A percentile compares a stretch with the other conserved stretches of the same genome.
phyloP scores from a whole-genome alignment of 345 rosid species.

The Dovyalis caffra region DNA sequence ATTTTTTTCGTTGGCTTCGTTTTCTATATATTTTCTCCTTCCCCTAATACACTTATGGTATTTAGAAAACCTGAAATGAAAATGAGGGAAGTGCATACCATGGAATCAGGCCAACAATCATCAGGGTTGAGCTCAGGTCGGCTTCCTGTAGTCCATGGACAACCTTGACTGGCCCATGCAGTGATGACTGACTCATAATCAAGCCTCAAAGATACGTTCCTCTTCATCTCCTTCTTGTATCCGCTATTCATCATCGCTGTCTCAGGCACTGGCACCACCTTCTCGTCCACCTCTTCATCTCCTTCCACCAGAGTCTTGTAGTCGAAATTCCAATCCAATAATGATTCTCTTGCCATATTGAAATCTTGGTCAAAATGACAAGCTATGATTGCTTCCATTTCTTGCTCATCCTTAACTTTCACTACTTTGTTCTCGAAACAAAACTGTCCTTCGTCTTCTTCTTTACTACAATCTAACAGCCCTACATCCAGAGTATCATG shows the following conservation, averaged over 20 bases:
- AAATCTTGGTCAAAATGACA: constrained; percentile 7
- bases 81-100: constrained; percentile 27
- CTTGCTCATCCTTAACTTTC: constrained; percentile 39
- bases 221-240: constrained; percentile 24
- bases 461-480: constrained; percentile 18
- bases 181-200: constrained; percentile 47
- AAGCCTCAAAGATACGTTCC: constrained; percentile 35
- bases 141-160: constrained; percentile 52
- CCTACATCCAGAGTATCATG: constrained; percentile 20
- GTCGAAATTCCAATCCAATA: constrained; percentile 26
- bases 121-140: constrained; percentile 35
- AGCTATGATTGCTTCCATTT: constrained; percentile 7
- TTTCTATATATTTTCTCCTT: neutral
- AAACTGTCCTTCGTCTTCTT: constrained; percentile 9
- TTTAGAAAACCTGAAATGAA: neutral
- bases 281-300: constrained; percentile 12
- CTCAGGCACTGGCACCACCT: neutral
- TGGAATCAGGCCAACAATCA: constrained; percentile 35
- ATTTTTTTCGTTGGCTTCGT: no score
- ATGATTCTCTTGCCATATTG: constrained; percentile 8
- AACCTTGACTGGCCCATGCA: constrained; percentile 50
- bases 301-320: constrained; percentile 4
- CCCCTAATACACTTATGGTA: no score
- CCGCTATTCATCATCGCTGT: neutral
- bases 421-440: constrained; percentile 1